phyloP scores from a whole-genome alignment of 805 yeast species.

The Ogataea ganodermae region DNA sequence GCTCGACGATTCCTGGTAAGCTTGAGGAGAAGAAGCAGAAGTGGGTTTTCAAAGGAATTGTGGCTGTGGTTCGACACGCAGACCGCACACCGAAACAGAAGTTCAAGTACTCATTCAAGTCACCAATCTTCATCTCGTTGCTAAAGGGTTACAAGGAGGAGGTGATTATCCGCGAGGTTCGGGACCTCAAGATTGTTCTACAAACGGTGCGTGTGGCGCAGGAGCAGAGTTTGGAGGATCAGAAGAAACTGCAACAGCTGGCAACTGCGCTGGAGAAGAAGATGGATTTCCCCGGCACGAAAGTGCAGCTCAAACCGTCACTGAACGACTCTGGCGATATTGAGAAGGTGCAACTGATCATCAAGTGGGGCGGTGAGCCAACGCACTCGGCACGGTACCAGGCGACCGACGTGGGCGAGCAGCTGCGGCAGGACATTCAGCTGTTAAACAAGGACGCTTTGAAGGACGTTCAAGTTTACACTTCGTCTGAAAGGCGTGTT shows the following conservation, averaged over 20 bases:
- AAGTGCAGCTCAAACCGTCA: conserved; percentile 92
- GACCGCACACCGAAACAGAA: conserved; percentile 99
- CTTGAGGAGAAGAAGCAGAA: conserved; percentile 73
- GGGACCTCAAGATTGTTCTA: conserved; percentile 81
- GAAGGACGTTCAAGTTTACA: conserved; percentile 81
- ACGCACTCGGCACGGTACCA: conserved; percentile 96
- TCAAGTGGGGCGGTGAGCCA: conserved; percentile 99
- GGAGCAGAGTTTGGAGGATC: conserved; percentile 78
- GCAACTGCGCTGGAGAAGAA: conserved; percentile 86
- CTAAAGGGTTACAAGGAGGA: conserved; percentile 95
- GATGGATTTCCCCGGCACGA: conserved; percentile 90
- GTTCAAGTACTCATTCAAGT: conserved; percentile 90
- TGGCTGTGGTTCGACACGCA: conserved; percentile 91
- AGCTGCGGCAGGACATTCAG: conserved; percentile 87
- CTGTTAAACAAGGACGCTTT: conserved; percentile 82
- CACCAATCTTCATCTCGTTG: conserved; percentile 81
- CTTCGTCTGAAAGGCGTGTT: conserved; percentile 94
- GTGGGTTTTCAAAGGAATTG: conserved; percentile 95
- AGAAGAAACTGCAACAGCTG: conserved; percentile 70
- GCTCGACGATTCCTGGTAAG: conserved; percentile 37
- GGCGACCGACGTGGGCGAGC: conserved; percentile 94
- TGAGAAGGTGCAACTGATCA: conserved; percentile 91
- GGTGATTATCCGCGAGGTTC: conserved; percentile 88
- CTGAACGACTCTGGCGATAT: conserved; percentile 65
- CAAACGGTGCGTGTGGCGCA: conserved; percentile 83